Evolutionary conservation across 345 rosid species (phyloP).

Genomic region (Salix brachista): DNA sequence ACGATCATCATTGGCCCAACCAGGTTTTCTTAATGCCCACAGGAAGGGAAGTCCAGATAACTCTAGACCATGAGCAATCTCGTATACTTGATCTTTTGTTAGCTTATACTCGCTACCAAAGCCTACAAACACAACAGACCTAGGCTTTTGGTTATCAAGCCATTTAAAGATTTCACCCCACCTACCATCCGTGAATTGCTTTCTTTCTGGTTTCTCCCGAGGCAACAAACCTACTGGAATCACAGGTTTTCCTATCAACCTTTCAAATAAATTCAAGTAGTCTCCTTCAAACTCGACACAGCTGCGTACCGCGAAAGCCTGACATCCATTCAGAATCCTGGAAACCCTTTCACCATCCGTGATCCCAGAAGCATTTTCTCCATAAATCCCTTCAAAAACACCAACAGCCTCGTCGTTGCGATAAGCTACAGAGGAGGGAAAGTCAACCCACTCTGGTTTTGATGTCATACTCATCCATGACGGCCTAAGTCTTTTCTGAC

Average conservation of each 20-base stretch:
- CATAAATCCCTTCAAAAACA: neutral
- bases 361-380: constrained; percentile 16
- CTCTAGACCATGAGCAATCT: constrained; percentile 32
- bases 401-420: constrained; percentile 4
- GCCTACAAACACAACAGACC: constrained; percentile 29
- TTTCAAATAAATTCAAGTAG: constrained; percentile 5
- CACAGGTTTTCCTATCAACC: constrained; percentile 6
- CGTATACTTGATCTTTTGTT: constrained; percentile 20
- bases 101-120: constrained; percentile 33
- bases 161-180: constrained; percentile 22
- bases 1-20: constrained; percentile 17
- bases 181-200: neutral
- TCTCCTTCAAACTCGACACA: constrained; percentile 24
- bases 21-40: constrained; percentile 31
- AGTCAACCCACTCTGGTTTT: constrained; percentile 23
- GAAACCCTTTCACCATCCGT: constrained; percentile 9
- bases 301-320: constrained; percentile 19
- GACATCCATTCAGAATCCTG: neutral
- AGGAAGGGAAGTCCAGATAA: constrained; percentile 27
- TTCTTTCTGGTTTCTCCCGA: neutral
- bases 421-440: constrained; percentile 13
- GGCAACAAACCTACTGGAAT: constrained; percentile 27
- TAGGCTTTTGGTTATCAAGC: constrained; percentile 22
- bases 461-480: constrained; percentile 13
- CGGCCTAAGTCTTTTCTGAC: neutral